Evolutionary conservation across 306 rosid species (phyloP).

Genomic region (Sicyos baderoa): DNA sequence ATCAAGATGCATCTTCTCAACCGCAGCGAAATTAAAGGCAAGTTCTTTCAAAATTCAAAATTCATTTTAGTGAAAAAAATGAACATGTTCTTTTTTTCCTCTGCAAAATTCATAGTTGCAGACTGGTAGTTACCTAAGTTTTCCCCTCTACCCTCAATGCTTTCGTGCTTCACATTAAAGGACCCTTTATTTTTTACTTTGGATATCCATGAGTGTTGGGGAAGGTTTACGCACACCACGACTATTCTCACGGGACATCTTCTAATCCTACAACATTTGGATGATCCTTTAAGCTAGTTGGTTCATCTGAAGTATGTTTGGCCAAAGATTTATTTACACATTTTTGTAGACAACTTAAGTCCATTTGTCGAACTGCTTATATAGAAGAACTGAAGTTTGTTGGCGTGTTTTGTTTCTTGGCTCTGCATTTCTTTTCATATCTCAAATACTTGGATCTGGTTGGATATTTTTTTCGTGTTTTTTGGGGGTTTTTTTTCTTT

Average conservation of each 20-base stretch:
- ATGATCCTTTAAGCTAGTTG: neutral
- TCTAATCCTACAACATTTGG: too few species aligned
- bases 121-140: neutral
- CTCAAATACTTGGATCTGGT: neutral
- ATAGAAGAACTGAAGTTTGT: neutral
- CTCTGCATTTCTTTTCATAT: neutral
- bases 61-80: neutral
- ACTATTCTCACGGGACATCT: too few species aligned
- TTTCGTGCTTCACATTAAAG: neutral
- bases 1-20: slow-evolving; percentile 67
- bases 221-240: too few species aligned
- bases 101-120: neutral
- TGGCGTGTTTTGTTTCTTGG: neutral
- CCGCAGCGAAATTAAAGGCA: slow-evolving; percentile 54
- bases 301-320: neutral
- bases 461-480: neutral
- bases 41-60: slow-evolving; percentile 28
- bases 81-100: neutral
- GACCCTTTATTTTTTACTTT: neutral
- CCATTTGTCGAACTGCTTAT: neutral
- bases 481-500: neutral
- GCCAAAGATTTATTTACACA: neutral
- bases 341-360: neutral
- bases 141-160: neutral
- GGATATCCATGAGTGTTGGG: too few species aligned